phyloP scores from a whole-genome alignment of 805 yeast species.

The Saturnispora mendoncae region DNA sequence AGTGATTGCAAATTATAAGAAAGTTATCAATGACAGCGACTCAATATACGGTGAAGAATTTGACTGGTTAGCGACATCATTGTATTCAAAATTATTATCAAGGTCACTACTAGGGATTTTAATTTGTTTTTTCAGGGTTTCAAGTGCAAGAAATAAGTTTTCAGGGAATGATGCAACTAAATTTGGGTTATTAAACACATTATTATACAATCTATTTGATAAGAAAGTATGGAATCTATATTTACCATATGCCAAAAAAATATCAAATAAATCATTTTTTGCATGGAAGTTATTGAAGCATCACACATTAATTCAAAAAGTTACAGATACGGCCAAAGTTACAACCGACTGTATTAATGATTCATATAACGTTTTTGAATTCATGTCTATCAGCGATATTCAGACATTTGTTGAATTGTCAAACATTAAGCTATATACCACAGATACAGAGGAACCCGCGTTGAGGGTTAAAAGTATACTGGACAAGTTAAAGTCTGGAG shows the following conservation, averaged over 20 bases:
- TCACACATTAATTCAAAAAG: constrained; percentile 25
- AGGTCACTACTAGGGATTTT: constrained; percentile 22
- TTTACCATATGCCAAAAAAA: constrained; percentile 6
- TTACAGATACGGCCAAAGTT: constrained; percentile 4
- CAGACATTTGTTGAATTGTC: constrained; percentile 6
- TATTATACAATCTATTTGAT: constrained; percentile 8
- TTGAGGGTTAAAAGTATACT: constrained; percentile 1
- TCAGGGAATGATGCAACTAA: not conserved
- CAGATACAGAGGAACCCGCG: not conserved
- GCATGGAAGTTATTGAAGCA: constrained; percentile 62
- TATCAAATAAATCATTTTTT: constrained; percentile 52
- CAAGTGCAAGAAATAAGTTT: constrained; percentile 22
- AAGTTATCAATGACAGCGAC: constrained; percentile 25
- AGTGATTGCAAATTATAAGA: constrained; percentile 30
- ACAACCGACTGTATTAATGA: not conserved
- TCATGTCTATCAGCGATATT: constrained; percentile 5
- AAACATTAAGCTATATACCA: constrained; percentile 1
- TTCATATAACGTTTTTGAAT: constrained; percentile 6
- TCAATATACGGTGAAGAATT: constrained; percentile 29
- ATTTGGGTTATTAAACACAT: constrained; percentile 4
- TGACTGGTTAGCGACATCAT: constrained; percentile 33
- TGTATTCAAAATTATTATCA: constrained; percentile 31
- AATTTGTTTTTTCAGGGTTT: constrained; percentile 24
- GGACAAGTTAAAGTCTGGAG: constrained; percentile 3
- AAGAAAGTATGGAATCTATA: constrained; percentile 4